Conservation (phyloP, 1,284 basidiomycete species). For the Phlebopus sp. region DNA sequence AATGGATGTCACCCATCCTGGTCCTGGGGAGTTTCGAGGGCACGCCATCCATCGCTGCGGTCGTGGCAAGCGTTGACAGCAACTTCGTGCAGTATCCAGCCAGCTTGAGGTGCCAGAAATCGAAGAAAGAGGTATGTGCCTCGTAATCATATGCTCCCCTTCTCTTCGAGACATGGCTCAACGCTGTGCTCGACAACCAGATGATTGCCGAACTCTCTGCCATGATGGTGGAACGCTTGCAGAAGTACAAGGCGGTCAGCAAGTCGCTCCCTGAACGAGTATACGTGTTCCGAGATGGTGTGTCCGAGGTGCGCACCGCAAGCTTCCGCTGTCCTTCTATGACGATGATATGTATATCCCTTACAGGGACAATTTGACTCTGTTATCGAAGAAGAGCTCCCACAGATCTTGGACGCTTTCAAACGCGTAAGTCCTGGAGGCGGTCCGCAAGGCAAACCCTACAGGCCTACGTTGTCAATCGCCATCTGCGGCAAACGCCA, state of each 20-base stretch:
- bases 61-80: slow-evolving; percentile 69
- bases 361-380: slow-evolving; percentile 65
- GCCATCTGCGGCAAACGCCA: slow-evolving; percentile 81
- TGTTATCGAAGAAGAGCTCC: slow-evolving; percentile 53
- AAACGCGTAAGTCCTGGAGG: slow-evolving; percentile 41
- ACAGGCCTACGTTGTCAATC: slow-evolving; percentile 65
- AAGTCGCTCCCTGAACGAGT: slow-evolving; percentile 58
- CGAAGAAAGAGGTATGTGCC: slow-evolving; percentile 63
- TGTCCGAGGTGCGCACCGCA: slow-evolving; percentile 56
- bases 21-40: slow-evolving; percentile 58
- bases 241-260: slow-evolving; percentile 52
- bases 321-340: neutral
- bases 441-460: slow-evolving; percentile 36
- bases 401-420: slow-evolving; percentile 59
- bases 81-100: slow-evolving; percentile 70
- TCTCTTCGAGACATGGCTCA: neutral
- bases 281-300: slow-evolving; percentile 72
- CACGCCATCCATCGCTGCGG: slow-evolving; percentile 75
- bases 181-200: slow-evolving; percentile 32
- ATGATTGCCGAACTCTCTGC: slow-evolving; percentile 62
- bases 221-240: slow-evolving; percentile 69
- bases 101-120: slow-evolving; percentile 60
- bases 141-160: neutral
- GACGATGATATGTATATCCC: slow-evolving; percentile 5
- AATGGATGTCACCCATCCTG: slow-evolving; percentile 71